These are phyloP conservation scores for Thuidium tamariscinum DNA, from an alignment of 225 moss, liverwort and hornwort genomes.

Conservation along the genomic window DNA sequence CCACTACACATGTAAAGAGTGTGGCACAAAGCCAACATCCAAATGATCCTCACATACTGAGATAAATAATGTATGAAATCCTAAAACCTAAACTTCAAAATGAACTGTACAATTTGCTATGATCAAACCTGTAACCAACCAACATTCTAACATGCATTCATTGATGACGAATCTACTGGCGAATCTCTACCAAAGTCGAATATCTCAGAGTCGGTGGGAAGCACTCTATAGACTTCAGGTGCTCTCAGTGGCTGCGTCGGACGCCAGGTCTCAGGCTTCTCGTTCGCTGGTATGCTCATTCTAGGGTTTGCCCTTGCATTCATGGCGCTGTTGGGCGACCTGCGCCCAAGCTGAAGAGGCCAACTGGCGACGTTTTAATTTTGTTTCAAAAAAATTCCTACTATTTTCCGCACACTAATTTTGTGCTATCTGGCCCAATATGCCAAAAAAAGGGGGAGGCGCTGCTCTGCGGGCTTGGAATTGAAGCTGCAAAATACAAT, in stretches of 20 bases:
- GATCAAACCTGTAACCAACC: background rate
- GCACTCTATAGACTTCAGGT: background rate
- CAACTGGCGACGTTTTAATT: too few relatives aligned
- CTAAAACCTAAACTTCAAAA: background rate
- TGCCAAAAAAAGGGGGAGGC: too few relatives aligned
- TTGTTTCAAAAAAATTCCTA: too few relatives aligned
- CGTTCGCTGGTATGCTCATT: background rate
- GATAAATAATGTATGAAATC: background rate
- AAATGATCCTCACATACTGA: background rate
- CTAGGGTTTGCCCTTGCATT: background rate
- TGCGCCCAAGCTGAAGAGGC: too few relatives aligned
- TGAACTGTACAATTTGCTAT: background rate
- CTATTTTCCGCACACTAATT: too few relatives aligned
- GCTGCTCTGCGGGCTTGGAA: background rate
- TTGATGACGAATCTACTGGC: background rate
- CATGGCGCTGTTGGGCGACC: too few relatives aligned
- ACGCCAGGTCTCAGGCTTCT: background rate
- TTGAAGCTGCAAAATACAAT: background rate
- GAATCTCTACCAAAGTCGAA: background rate
- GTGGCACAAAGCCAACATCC: background rate
- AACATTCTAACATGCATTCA: background rate
- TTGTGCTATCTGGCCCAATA: too few relatives aligned
- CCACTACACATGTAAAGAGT: background rate
- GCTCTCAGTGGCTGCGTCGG: background rate
- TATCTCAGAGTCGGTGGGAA: background rate